Base-by-base conservation (phyloP, 768 basidiomycete species). In the Coprinopsis cinerea region DNA sequence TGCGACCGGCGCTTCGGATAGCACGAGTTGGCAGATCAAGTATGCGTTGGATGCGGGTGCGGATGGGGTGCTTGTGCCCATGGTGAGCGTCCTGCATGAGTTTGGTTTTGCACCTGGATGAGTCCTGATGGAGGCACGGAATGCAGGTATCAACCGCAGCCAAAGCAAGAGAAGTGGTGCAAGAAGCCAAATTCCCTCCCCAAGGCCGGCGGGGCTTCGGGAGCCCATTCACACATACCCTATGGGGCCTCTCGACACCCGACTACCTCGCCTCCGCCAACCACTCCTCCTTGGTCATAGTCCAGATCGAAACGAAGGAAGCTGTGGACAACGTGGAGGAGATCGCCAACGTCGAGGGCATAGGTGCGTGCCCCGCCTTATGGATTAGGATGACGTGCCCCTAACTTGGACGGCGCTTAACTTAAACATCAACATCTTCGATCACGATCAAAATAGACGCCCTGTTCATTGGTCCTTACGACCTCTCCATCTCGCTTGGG, bases 11-110 rank as follows among this genome's bases (percentile, higher is more conserved):
- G 59, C 72, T 28, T 76, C 73, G 23, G 66, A 67, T 0, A 75
- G 77, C 53, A 79, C 80, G 2, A 71, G 72, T 48, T 85, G 83
- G 82, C 83, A 85, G 61, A 83, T 86, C 64, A 86, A 86, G 65
- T 72, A 80, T 52, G 83, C 78, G 0, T 71, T 86, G 25, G 84
- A 86, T 57, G 78, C 79, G 0, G 85, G 84, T 3, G 84, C 83
- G 15, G 68, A 72, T 23, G 83, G 85, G 0, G 65, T 85, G 3
- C 57, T 88, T 35, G 78, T 85, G 0, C 84, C 85, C 3, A 82
- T 86, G 82, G 82, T 85, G 55, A 30, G 67, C 49, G 28, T 10
- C 20, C 17, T 35, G 13, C 2, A 45, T 4, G 7, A 18, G n/a
- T n/a, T n/a, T n/a, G n/a, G n/a, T 25, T 20, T 39, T 7, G 10